Base-by-base conservation (phyloP, 306 rosid genomes). In the Herpetospermum pedunculosum region DNA sequence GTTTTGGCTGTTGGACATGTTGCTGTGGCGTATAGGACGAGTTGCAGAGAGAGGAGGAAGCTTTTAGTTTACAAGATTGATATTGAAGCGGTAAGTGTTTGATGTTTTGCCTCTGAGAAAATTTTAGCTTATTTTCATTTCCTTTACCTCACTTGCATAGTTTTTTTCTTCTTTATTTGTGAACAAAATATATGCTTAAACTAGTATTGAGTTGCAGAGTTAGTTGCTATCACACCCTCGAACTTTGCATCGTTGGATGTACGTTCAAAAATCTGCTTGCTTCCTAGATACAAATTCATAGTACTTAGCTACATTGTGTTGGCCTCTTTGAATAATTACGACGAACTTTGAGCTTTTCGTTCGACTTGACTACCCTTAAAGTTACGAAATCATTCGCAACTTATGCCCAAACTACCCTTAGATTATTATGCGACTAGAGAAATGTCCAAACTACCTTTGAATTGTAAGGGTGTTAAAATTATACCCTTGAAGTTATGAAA, bases 11-110 rank as follows among this genome's bases (percentile, higher is more conserved):
- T 88, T 79, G 99, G 92, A 11, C 99, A 95, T 78, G 72, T 95
- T 23, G 83, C 82, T 8, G 97, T 88, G 65, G 99, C 99, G 4
- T 89, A 95, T 65, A 87, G 92, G 79, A 95, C 99, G 13, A 89
- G 97, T 86, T 95, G 99, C 89, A 89, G 90, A 82, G 99, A 95
- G 68, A 85, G 97, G 78, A 73, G 97, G 70, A 95, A 91, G 89
- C 99, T 95, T 72, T 76, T 87, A 81, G 96, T 95, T 69, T 95
- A 89, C 87, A 95, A 85, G 80, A 95, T 95, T 79, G 99, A 95
- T 85, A 87, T 91, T 37, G 99, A 95, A 88, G 89, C 99, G 76
- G 97, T 95, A 79, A 89, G 97, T 84, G 30, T 32, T 50, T 15
- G 70, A 73, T 49, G 44, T 44, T 26, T 60, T 25, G 32, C 67